Conservation (phyloP, 345 rosid species). For the Stellera chamaejasme region DNA sequence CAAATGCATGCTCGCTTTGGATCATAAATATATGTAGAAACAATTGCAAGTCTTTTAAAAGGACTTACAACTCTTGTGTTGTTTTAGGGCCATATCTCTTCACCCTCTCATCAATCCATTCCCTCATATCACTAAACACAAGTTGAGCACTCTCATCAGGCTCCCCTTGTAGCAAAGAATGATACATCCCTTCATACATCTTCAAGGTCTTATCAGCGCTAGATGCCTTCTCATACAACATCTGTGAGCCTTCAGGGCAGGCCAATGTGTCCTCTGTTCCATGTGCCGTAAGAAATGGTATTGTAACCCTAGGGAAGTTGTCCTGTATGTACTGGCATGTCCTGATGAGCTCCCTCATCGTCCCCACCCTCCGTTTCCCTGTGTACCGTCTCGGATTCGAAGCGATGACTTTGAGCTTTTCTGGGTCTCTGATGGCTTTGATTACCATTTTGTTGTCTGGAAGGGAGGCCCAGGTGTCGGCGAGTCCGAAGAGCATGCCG, state of each 20-base stretch:
- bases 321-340: conserved; percentile 73
- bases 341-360: conserved; percentile 83
- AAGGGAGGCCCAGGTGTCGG: conserved; percentile 96
- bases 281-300: conserved; percentile 63
- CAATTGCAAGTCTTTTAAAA: too few species aligned
- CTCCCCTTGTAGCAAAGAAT: conserved; percentile 88
- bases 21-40: too few species aligned
- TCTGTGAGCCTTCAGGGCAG: conserved; percentile 58
- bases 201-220: conserved; percentile 76
- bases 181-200: conserved; percentile 91
- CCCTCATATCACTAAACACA: conserved; percentile 87
- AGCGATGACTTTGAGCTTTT: conserved; percentile 74
- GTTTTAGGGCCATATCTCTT: conserved; percentile 40
- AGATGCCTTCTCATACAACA: conserved; percentile 70
- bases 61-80: too few species aligned
- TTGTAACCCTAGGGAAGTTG: conserved; percentile 50
- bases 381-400: conserved; percentile 79
- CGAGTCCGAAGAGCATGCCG: conserved; percentile 77
- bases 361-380: conserved; percentile 86
- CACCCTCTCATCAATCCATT: conserved; percentile 89
- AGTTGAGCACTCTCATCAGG: conserved; percentile 65
- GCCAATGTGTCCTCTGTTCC: conserved; percentile 84
- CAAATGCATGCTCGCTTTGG: too few species aligned
- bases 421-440: conserved; percentile 74
- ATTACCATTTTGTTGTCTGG: conserved; percentile 86